Percentiles rank a stretch among this genome's conserved stretches.
phyloP scores from a whole-genome alignment of 2,329 filamentous ascomycete species.

The Fusarium sulawesiense region DNA sequence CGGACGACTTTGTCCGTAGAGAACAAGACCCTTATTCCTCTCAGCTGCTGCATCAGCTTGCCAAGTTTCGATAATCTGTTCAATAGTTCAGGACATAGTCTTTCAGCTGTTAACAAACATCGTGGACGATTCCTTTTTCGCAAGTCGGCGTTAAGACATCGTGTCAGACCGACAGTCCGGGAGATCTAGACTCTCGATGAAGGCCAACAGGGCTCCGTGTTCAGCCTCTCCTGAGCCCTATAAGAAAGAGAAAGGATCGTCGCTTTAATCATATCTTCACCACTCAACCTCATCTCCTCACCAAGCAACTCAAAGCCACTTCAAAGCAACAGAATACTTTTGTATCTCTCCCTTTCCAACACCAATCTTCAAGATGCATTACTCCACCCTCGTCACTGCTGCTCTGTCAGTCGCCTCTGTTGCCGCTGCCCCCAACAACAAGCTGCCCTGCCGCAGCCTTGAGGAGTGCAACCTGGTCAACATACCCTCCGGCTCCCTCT shows the following conservation, averaged over 20 bases:
- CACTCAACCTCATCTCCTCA: background rate
- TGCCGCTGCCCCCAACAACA: background rate
- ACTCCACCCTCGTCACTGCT: background rate
- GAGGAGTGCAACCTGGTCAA: background rate
- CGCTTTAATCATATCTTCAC: background rate
- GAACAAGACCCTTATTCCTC: background rate
- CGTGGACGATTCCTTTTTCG: background rate
- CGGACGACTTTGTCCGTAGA: too few relatives aligned
- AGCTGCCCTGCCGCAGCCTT: conserved; percentile 1
- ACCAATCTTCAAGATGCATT: background rate
- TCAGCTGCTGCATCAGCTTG: background rate
- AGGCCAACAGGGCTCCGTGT: background rate
- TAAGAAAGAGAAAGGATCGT: background rate
- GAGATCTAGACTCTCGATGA: background rate
- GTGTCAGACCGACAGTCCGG: background rate
- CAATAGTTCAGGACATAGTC: background rate
- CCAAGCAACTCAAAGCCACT: background rate
- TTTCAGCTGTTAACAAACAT: background rate
- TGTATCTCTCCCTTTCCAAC: background rate
- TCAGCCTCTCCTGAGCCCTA: background rate
- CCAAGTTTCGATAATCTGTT: background rate
- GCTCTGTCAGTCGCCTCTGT: background rate
- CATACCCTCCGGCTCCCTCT: background rate
- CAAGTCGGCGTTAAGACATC: background rate
- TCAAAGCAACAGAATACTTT: background rate